Percentiles rank a stretch among this genome's conserved stretches.
These are phyloP conservation scores for Rhinocladiella mackenziei DNA, from an alignment of 2,329 filamentous ascomycete species.

Conservation along the genomic window DNA sequence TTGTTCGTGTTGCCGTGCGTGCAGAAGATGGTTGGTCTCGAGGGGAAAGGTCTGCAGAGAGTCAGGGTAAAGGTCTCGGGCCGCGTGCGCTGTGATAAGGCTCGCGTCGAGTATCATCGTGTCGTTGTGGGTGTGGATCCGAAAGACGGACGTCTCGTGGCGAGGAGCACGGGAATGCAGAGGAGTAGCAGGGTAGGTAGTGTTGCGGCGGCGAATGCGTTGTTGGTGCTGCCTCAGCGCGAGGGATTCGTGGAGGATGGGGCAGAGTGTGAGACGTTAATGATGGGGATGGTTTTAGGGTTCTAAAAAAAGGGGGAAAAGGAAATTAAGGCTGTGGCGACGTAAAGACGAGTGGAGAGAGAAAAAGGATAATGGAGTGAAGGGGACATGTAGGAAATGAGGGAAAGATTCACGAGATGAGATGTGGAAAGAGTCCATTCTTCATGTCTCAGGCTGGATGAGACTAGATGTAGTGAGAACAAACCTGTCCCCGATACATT, in stretches of 20 bases:
- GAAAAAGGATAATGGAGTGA: too few relatives aligned
- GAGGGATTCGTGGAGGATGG: constrained; percentile 65
- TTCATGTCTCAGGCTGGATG: too few relatives aligned
- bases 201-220: constrained; percentile 79
- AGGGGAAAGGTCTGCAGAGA: constrained; percentile 58
- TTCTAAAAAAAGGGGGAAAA: too few relatives aligned
- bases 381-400: too few relatives aligned
- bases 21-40: constrained; percentile 68
- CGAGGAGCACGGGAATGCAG: constrained; percentile 82
- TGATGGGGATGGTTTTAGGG: constrained; percentile 61
- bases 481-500: too few relatives aligned
- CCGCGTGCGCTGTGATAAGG: constrained; percentile 68
- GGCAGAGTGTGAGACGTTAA: constrained; percentile 66
- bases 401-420: too few relatives aligned
- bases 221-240: constrained; percentile 63
- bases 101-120: constrained; percentile 85
- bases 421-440: too few relatives aligned
- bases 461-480: too few relatives aligned
- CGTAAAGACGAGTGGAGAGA: too few relatives aligned
- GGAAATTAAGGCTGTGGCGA: too few relatives aligned
- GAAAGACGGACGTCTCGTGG: constrained; percentile 61
- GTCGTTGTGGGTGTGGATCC: constrained; percentile 62
- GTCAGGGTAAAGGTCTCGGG: constrained; percentile 69
- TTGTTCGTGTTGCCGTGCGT: constrained; percentile 87
- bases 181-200: constrained; percentile 87